These are phyloP conservation scores for Epichloe gansuensis DNA, from an alignment of 2,329 filamentous ascomycete species.

Conservation along the genomic window DNA sequence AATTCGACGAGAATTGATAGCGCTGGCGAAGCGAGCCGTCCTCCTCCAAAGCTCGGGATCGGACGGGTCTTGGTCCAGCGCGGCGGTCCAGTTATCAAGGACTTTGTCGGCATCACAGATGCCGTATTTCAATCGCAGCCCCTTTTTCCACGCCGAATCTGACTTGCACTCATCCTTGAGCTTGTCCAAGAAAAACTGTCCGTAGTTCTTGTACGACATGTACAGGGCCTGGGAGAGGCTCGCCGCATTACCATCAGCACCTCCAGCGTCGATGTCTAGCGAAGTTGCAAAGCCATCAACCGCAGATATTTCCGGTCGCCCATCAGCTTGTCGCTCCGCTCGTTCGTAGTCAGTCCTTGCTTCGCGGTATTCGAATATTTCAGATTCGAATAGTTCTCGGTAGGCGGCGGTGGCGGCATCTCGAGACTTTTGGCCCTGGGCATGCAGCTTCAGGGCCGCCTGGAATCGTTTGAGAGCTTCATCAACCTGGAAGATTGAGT, in stretches of 20 bases:
- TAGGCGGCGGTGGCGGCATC: conserved; percentile 72
- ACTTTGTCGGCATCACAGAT: conserved; percentile 30
- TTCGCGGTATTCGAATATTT: conserved; percentile 88
- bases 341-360: conserved; percentile 74
- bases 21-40: conserved; percentile 44
- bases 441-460: conserved; percentile 77
- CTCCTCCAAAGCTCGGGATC: conserved; percentile 56
- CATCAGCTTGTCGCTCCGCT: conserved; percentile 44
- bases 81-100: conserved; percentile 43
- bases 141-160: conserved; percentile 38
- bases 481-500: conserved; percentile 51
- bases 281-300: conserved; percentile 37
- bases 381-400: conserved; percentile 71
- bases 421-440: conserved; percentile 69
- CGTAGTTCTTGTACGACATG: conserved; percentile 89
- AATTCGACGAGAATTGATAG: conserved; percentile 44
- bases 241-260: conserved; percentile 63
- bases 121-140: conserved; percentile 16
- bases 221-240: conserved; percentile 83
- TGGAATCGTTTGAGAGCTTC: conserved; percentile 94
- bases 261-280: conserved; percentile 45
- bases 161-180: conserved; percentile 23
- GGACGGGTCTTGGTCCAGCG: conserved; percentile 52
- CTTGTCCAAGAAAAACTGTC: conserved; percentile 75
- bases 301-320: conserved; percentile 26